Evolutionary conservation across 345 rosid species (phyloP).

Genomic region (Lepidium sativum): DNA sequence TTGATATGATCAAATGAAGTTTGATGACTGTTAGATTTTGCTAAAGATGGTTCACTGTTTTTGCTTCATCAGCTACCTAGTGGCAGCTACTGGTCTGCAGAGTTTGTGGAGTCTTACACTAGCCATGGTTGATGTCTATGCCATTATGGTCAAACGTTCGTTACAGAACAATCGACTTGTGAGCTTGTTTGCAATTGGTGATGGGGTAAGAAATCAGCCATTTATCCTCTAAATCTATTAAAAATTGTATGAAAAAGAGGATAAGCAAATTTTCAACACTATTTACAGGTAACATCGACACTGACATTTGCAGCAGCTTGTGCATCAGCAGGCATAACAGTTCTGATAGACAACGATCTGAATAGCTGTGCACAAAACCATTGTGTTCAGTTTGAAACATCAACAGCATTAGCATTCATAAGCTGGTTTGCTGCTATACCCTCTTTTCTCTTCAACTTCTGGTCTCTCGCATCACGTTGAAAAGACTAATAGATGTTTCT

Average conservation of each 20-base stretch:
- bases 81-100: conserved; percentile 69
- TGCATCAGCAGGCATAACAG: conserved; percentile 86
- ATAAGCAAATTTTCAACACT: not conserved
- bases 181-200: conserved; percentile 59
- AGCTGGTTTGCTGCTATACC: conserved; percentile 66
- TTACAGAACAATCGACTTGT: conserved; percentile 42
- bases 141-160: conserved; percentile 62
- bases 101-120: conserved; percentile 70
- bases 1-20: not conserved
- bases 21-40: not conserved
- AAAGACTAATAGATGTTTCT: not conserved
- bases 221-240: not conserved
- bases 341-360: conserved; percentile 52
- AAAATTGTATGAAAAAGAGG: not conserved
- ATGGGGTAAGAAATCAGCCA: conserved; percentile 53
- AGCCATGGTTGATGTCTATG: conserved; percentile 53
- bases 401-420: conserved; percentile 69
- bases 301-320: conserved; percentile 73
- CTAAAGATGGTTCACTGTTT: conserved; percentile 7
- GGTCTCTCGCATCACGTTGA: conserved; percentile 66
- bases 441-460: conserved; percentile 65
- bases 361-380: conserved; percentile 47
- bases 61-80: conserved; percentile 52
- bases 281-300: conserved; percentile 56
- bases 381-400: conserved; percentile 55